Conservation (phyloP, 768 basidiomycete species). For the Amanita pallidorosea region DNA sequence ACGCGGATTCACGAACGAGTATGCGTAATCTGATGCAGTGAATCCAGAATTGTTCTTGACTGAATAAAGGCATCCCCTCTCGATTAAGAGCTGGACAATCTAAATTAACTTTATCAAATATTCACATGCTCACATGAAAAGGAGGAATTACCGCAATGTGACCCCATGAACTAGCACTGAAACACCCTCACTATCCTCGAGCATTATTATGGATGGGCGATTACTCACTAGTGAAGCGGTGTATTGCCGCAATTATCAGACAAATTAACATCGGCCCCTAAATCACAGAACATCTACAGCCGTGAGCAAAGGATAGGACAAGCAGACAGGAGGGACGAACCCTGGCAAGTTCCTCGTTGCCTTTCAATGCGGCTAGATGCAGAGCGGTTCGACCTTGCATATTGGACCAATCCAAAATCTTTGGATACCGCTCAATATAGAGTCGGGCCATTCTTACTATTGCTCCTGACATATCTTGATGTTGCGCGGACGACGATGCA, state of each 20-base stretch:
- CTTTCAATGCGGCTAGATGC: conserved; percentile 79
- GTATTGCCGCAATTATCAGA: conserved; percentile 90
- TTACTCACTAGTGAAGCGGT: conserved; percentile 80
- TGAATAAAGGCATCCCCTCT: conserved; percentile 76
- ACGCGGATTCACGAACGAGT: conserved; percentile 44
- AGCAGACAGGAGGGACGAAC: conserved; percentile 31
- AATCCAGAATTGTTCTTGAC: conserved; percentile 87
- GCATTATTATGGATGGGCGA: conserved; percentile 1
- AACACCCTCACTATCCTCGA: conserved; percentile 4
- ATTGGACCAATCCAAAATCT: conserved; percentile 90
- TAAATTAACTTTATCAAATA: conserved; percentile 17
- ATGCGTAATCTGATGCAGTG: conserved; percentile 88
- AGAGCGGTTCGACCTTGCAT: conserved; percentile 82
- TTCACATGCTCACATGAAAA: conserved; percentile 2
- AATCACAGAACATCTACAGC: conserved; percentile 76
- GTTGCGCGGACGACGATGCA: conserved; percentile 27
- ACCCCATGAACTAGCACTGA: conserved; percentile 81
- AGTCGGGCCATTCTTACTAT: conserved; percentile 78
- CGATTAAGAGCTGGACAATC: conserved; percentile 80
- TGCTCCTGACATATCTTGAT: conserved; percentile 59
- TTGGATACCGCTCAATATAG: conserved; percentile 80
- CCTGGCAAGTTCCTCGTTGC: conserved; percentile 81
- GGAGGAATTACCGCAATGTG: conserved; percentile 55
- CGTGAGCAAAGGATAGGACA: conserved; percentile 6
- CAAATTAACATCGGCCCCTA: conserved; percentile 83